Conservation (phyloP, 164 flowering plant species). For the Akebia trifoliata region DNA sequence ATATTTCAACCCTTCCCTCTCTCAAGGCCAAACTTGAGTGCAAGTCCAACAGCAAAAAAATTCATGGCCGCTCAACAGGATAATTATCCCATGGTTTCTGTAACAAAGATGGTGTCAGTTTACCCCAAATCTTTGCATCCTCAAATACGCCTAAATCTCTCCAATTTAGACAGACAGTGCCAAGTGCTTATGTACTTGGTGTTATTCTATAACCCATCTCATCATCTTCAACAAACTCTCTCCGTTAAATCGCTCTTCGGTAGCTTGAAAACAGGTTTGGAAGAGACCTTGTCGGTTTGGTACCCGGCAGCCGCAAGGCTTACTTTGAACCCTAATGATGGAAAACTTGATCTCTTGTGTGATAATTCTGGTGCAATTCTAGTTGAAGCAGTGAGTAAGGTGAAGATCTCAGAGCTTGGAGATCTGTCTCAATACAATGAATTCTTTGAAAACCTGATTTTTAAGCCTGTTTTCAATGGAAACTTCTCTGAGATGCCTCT, state of each 20-base stretch:
- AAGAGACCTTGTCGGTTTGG: constrained; percentile 38
- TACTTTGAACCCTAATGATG: constrained; percentile 19
- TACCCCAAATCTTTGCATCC: constrained; percentile 29
- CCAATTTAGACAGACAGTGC: constrained; percentile 51
- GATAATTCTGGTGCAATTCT: constrained; percentile 45
- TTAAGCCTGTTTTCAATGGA: constrained; percentile 35
- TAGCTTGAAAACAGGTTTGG: constrained; percentile 36
- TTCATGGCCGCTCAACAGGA: constrained; percentile 23
- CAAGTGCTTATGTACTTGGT: constrained; percentile 50
- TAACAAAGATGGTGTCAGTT: constrained; percentile 29
- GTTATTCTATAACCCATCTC: constrained; percentile 34
- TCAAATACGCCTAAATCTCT: constrained; percentile 27
- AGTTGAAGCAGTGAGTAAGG: constrained; percentile 36
- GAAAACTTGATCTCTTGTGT: constrained; percentile 44
- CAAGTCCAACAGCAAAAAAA: not conserved
- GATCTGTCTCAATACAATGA: constrained; percentile 39
- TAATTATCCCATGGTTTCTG: constrained; percentile 18
- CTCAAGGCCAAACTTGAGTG: constrained; percentile 1
- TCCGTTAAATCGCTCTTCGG: constrained; percentile 21
- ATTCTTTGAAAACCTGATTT: constrained; percentile 40
- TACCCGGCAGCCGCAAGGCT: constrained; percentile 50
- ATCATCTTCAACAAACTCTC: constrained; percentile 2
- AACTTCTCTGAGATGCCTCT: constrained; percentile 43
- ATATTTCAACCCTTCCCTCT: constrained; percentile 14
- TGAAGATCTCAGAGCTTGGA: constrained; percentile 42